Evolutionary conservation across 2,329 filamentous ascomycete species (phyloP).

Genomic region (Cadophora gregata): DNA sequence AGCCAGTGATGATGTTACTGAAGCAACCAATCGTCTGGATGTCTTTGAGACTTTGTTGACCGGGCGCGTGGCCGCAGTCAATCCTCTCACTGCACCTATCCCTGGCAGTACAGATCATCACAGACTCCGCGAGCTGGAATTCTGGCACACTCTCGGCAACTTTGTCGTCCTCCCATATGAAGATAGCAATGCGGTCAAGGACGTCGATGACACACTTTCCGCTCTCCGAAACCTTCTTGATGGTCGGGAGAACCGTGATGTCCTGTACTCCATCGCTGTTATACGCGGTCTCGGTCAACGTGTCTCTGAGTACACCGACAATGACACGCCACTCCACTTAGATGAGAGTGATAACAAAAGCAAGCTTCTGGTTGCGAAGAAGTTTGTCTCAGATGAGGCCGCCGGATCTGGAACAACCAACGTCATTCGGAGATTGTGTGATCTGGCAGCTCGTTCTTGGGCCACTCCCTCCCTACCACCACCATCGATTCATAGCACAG

Average conservation of each 20-base stretch:
- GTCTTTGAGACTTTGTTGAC: conserved; percentile 80
- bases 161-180: conserved; percentile 72
- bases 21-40: conserved; percentile 72
- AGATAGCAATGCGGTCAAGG: conserved; percentile 58
- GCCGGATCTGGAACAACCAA: conserved; percentile 75
- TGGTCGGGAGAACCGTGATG: conserved; percentile 84
- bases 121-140: conserved; percentile 70
- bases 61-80: conserved; percentile 67
- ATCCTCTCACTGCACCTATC: conserved; percentile 60
- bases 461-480: conserved; percentile 26
- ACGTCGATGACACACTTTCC: conserved; percentile 69
- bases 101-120: conserved; percentile 58
- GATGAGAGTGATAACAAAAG: conserved; percentile 72
- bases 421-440: conserved; percentile 72
- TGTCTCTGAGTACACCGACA: conserved; percentile 63
- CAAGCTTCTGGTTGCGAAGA: conserved; percentile 71
- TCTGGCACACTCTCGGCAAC: conserved; percentile 81
- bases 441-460: conserved; percentile 62
- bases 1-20: conserved; percentile 62
- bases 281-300: conserved; percentile 75
- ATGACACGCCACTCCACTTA: conserved; percentile 61
- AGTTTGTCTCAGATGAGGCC: conserved; percentile 71
- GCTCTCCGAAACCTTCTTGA: conserved; percentile 75
- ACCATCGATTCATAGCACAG: conserved; percentile 21
- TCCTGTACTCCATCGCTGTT: conserved; percentile 87